Evolutionary conservation across 176 grass and related monocot genomes (phyloP), one percentile per base, ranked within the genome.

Genomic region (Secale cereale): DNA sequence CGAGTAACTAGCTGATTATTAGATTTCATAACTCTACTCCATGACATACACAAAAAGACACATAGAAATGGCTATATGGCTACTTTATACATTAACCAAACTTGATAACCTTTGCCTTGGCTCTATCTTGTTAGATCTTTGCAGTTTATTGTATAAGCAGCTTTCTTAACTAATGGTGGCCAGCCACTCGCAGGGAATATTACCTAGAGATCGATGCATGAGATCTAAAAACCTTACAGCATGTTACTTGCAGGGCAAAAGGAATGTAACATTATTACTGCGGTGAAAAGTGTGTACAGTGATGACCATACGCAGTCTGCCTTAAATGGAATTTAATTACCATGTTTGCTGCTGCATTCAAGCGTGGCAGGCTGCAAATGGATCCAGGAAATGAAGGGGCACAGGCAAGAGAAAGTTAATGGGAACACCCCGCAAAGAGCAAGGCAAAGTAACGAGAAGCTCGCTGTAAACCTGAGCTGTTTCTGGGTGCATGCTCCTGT

Each of bases 21-120:
- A 54, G 27, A 54, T 76, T 6, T 3, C 39, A 33, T 70, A n/a
- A 11, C 12, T 70, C 48, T 56, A 56, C 52, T 56, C 52, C 52
- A 63, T 11, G 88, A 86, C 88, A 78, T 72, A 41, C 78, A 63
- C 65, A 86, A 89, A 78, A 3, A 78, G 88, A 90, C 88, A 83
- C 2, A 1, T 22, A 82, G 7, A 82, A 43, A 33, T 41, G 25
- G 31, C 14, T 65, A 59, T 36, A 20, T 33, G 20, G 10, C 36
- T 8, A 90, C 65, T 90, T 90, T 86, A 65, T 32, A 78, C 31
- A 59, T 66, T 84, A 32, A 79, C 29, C 25, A 19, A 41, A 9
- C 78, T 81, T 85, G 59, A 32, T 32, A 27, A 22, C 12, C 20
- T 40, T 54, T 73, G 19, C 40, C 19, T 80, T 78, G 73, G 27